Evolutionary conservation across 495 filamentous ascomycete species (phyloP), one percentile per base, ranked within the genome.

Genomic region (Recurvomyces mirabilis): DNA sequence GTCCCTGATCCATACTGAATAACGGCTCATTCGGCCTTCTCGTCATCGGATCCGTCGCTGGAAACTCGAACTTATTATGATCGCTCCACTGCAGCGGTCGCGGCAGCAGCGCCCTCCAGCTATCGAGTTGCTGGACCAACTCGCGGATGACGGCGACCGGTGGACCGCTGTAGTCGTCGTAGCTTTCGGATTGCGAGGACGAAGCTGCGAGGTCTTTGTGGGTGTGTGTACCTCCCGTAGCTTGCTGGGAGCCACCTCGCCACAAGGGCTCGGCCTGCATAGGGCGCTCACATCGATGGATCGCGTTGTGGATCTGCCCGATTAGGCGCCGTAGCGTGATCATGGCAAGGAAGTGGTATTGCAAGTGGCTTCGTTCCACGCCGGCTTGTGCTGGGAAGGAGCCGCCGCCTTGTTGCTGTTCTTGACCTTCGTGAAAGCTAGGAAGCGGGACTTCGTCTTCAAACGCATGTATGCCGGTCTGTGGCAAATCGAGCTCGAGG

Each of bases 281-380:
- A 17, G 43, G 33, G 13, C 35, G 38, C 63, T 52, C 60, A 71
- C 73, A 60, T 44, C 71, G 66, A 36, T 63, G 68, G 28, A 78
- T 55, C 11, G 54, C 63, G 17, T 58, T 54, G 42, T 77, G 68
- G 26, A 76, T 68, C 17, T 68, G 60, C 11, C 68, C 62, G 13
- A 68, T 64, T 1, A 77, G 54, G 4, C 68, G 60, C n/a, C 73
- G 63, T 24, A 78, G 62, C 4, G 72, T 70, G 41, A 77, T 69
- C 47, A 76, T 72, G 0, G 74, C 73, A 3, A 71, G 65, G 52
- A 74, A 75, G 37, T 75, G 67, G 42, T 73, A 68, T 41, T 72
- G 68, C 38, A 70, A 73, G 41, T 73, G 70, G 9, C 40, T 43
- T 14, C 30, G 24, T 15, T 43, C 15, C 39, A 28, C 23, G 4